These are phyloP conservation scores for Boletus rubropictus DNA, from an alignment of 768 basidiomycete genomes.

Conservation along the genomic window DNA sequence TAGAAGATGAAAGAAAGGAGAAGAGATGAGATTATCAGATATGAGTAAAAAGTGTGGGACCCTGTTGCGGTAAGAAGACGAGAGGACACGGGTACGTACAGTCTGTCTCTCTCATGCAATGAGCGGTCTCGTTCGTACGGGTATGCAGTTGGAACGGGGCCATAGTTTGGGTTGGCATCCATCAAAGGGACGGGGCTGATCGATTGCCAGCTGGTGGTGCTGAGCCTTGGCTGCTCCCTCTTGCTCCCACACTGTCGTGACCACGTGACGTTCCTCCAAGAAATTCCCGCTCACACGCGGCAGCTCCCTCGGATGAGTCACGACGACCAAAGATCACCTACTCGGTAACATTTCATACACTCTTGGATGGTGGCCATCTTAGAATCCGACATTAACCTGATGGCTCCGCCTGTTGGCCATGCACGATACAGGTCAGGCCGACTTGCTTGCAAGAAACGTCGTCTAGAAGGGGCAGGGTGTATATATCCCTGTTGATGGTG, in stretches of 20 bases:
- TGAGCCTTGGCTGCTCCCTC: background rate
- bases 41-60: conserved; percentile 4
- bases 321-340: too few species aligned
- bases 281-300: background rate
- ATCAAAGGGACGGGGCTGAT: conserved; percentile 16
- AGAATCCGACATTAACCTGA: too few species aligned
- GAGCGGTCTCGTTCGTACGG: conserved; percentile 28
- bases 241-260: conserved; percentile 10
- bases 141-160: conserved; percentile 23
- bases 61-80: conserved; percentile 1
- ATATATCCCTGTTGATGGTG: too few species aligned
- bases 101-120: conserved; percentile 32
- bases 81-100: conserved; percentile 24
- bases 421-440: too few species aligned
- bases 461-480: too few species aligned
- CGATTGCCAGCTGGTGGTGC: conserved; percentile 2
- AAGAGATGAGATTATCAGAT: conserved; percentile 10
- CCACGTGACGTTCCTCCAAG: conserved; percentile 7
- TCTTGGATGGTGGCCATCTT: too few species aligned
- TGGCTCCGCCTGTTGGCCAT: too few species aligned
- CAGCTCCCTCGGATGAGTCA: too few species aligned
- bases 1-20: background rate
- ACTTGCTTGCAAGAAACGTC: too few species aligned
- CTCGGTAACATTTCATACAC: too few species aligned
- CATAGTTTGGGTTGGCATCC: conserved; percentile 25